phyloP scores from a whole-genome alignment of 2,329 filamentous ascomycete genomes.

The Alternaria postmessia region DNA sequence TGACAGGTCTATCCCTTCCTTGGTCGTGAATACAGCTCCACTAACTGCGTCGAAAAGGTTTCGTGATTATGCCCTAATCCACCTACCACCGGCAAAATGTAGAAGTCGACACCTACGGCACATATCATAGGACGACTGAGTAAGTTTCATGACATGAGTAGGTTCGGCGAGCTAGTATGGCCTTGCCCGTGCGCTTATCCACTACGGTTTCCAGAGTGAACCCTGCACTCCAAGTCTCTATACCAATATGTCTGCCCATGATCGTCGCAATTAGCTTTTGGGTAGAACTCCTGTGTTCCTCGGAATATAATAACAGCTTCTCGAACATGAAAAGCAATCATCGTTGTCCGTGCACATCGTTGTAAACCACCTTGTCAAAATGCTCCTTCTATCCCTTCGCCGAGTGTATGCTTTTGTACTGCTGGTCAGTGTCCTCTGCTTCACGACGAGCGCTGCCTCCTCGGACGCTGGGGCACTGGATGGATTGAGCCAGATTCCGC shows the following conservation, averaged over 20 bases:
- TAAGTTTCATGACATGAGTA: background rate
- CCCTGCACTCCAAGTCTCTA: background rate
- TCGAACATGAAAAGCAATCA: background rate
- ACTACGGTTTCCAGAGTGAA: background rate
- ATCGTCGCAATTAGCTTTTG: background rate
- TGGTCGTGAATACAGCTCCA: background rate
- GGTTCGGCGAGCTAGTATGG: background rate
- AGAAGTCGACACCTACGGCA: background rate
- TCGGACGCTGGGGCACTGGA: background rate
- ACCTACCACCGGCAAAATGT: background rate
- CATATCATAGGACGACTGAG: background rate
- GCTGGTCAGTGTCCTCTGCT: background rate
- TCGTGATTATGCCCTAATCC: background rate
- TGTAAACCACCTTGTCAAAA: background rate
- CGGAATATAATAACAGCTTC: background rate
- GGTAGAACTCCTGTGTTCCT: background rate
- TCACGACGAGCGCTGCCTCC: background rate
- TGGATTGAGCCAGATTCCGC: background rate
- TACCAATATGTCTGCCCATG: background rate
- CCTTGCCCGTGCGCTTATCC: background rate
- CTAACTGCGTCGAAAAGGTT: background rate
- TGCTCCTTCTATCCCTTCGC: background rate
- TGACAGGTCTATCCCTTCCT: background rate
- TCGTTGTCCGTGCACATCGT: conserved; percentile 1
- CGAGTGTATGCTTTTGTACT: background rate